Evolutionary conservation across 2,329 filamentous ascomycete genomes (phyloP), one percentile per base, ranked within the genome.

Genomic region (Cordyceps cicadae): DNA sequence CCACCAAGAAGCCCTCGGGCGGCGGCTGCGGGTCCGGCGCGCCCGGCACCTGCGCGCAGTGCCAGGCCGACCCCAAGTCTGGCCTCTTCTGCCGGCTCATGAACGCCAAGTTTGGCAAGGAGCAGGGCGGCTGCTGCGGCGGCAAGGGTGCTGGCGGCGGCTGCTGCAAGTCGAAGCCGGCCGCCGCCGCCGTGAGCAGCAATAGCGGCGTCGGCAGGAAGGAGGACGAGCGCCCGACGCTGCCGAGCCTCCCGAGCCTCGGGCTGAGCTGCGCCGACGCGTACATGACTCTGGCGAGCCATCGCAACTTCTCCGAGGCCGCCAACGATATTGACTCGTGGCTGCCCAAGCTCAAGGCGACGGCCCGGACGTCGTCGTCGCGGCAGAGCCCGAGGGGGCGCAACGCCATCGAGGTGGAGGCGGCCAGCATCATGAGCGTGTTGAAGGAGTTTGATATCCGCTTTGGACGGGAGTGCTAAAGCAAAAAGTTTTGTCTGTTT

Each of bases 361-460:
- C 81, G 0, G 80, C 80, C 2, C 70, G 74, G 51, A 66, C 63
- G 3, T 66, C 67, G 11, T 49, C 62, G 63, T 67, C 67, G 69
- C 49, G 56, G 45, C 58, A 53, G 41, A 52, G 60, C 74, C 55
- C 69, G 59, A 71, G 71, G 59, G 73, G 75, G 63, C 77, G 77
- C 60, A 80, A 81, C 48, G 85, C 88, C 1, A 85, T 92, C 67
- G 89, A 92, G 70, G 88, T 92, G 17, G 89, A 92, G 73, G 88
- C 89, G 7, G 89, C 89, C 0, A 92, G 88, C 71, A 90, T 92
- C 59, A 92, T 92, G 89, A 87, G 87, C 48, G 89, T 92, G n/a
- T 74, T 92, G 62, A 89, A 89, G 72, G 87, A 89, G 64, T 92
- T 92, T 74, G 89, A 92, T 68, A 80, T 90, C 54, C 77, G 89